Evolutionary conservation across 306 rosid species (phyloP), one percentile per base, ranked within the genome.

Genomic region (Datisca glomerata): DNA sequence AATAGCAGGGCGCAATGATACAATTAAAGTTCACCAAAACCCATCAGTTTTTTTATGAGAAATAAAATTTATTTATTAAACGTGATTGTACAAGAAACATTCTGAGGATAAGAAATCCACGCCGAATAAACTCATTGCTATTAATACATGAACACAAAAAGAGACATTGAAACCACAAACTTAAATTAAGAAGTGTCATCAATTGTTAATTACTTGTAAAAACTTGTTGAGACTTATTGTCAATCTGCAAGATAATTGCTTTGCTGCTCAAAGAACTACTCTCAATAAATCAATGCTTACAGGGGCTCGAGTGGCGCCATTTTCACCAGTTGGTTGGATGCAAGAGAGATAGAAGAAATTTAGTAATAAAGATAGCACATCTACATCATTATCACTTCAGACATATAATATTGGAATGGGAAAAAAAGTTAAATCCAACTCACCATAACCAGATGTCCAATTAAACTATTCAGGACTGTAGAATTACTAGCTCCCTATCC

Each of bases 281-380:
- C 83, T 65, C 65, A 77, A 95, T 60, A 89, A 78, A 68, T 80
- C 93, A 56, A 89, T 80, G 69, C 77, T 68, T 51, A 89, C 80
- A 21, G 95, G 98, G 53, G 95, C 95, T 3, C 98, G 77, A 8
- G 98, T 89, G 52, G 95, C 98, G 52, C 98, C 98, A 58, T 84
- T 89, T 53, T 89, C 98, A 47, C 95, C 95, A 8, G 98, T 89
- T 48, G 98, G 98, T 95, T 89, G 77, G 25, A 69, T 37, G 18
- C 23, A 45, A 28, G n/a, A n/a, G n/a, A 70, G 2, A 43, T 51
- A 12, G 12, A 33, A 23, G 11, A 50, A 8, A 8, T 8, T 31
- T 8, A 31, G n/a, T 10, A 31, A 2, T 14, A 31, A 2, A n/a
- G n/a, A n/a, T n/a, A n/a, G n/a, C n/a, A n/a, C n/a, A n/a, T n/a